phyloP scores from a whole-genome alignment of 129 eudicot species.

The Solidago caesia region DNA sequence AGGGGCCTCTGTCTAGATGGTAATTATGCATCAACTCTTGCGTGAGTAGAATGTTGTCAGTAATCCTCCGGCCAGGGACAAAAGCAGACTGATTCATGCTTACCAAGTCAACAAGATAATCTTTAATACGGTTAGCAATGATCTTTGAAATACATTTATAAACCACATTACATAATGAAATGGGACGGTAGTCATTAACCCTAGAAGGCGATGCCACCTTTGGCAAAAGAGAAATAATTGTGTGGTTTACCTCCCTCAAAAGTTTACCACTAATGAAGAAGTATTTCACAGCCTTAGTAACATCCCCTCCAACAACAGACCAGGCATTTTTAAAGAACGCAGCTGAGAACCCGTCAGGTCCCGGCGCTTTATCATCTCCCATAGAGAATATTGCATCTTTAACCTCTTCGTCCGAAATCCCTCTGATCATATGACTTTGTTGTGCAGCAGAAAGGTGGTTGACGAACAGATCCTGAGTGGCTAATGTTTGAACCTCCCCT shows the following conservation, averaged over 20 bases:
- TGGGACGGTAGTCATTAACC: background rate
- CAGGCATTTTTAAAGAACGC: background rate
- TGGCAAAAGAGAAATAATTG: background rate
- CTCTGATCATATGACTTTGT: background rate
- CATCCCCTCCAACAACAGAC: background rate
- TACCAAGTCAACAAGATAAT: background rate
- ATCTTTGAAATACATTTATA: background rate
- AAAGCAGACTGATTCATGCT: background rate
- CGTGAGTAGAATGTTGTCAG: background rate
- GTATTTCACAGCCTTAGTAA: background rate
- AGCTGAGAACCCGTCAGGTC: background rate
- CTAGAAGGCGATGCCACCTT: background rate
- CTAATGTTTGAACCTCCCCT: background rate
- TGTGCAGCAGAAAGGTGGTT: background rate
- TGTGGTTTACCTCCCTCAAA: background rate
- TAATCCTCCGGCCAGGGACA: background rate
- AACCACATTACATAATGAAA: background rate
- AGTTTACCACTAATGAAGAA: background rate
- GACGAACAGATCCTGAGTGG: background rate
- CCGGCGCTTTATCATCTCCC: background rate
- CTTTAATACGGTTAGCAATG: background rate
- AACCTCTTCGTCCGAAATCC: background rate
- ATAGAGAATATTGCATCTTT: background rate
- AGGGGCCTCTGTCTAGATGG: background rate
- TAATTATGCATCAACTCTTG: background rate